Conservation (phyloP, 441 rosid species). For the Syzygium malaccense region DNA sequence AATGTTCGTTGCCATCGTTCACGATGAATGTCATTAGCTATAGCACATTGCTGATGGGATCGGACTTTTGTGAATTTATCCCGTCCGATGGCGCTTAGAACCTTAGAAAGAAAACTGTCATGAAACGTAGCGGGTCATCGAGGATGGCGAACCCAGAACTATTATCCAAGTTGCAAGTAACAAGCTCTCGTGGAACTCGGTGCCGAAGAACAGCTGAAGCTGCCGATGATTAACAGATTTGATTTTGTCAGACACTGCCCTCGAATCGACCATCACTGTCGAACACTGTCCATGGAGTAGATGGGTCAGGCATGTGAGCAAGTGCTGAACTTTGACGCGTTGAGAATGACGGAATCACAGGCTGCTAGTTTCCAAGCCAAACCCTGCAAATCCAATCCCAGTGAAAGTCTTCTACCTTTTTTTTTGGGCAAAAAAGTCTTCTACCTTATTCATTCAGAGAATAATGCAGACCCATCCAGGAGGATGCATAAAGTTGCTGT, state of each 20-base stretch:
- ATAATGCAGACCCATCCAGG: neutral
- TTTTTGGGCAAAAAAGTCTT: neutral
- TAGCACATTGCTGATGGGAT: neutral
- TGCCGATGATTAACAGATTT: neutral
- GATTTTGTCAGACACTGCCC: neutral
- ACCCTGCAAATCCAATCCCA: neutral
- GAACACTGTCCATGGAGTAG: neutral
- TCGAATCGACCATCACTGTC: neutral
- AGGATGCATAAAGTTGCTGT: neutral
- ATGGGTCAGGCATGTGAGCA: neutral
- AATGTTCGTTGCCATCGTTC: neutral
- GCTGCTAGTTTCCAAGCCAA: neutral
- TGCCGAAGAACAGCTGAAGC: neutral
- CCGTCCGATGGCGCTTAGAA: neutral
- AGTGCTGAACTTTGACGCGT: neutral
- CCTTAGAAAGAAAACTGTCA: neutral
- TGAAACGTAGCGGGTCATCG: neutral
- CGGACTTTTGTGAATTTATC: neutral
- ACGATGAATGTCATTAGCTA: neutral
- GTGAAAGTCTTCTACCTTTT: neutral
- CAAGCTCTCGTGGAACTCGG: neutral
- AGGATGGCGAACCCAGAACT: neutral
- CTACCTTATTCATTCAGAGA: neutral
- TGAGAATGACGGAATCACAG: neutral
- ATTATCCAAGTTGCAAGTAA: neutral